These are phyloP conservation scores for Penicillium cosmopolitanum DNA, from an alignment of 495 filamentous ascomycete species.

Conservation along the genomic window DNA sequence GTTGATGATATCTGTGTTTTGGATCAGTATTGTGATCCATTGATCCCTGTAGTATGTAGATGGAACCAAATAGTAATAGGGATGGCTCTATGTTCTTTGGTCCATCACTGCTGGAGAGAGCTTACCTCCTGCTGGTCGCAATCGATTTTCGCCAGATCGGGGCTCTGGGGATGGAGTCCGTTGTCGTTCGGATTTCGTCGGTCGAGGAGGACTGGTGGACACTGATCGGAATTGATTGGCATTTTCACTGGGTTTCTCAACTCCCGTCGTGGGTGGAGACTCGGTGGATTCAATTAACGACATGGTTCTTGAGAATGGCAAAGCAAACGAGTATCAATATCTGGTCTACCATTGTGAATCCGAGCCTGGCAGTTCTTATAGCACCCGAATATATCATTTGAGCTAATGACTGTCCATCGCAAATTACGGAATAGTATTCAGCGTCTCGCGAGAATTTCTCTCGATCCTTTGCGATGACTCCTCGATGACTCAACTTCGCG, in stretches of 20 bases:
- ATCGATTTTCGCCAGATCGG: slow-evolving; percentile 20
- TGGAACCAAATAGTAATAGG: background rate
- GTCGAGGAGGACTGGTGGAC: background rate
- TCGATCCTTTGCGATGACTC: background rate
- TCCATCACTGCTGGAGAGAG: background rate
- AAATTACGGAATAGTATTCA: background rate
- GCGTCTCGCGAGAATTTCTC: background rate
- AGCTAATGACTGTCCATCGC: background rate
- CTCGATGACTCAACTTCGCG: background rate
- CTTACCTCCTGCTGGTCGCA: slow-evolving; percentile 27
- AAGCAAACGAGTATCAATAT: background rate
- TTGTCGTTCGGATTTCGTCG: background rate
- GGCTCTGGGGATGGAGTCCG: slow-evolving; percentile 6
- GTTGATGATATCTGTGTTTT: slow-evolving; percentile 63
- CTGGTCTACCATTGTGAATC: background rate
- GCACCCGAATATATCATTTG: background rate
- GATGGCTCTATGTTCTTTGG: background rate
- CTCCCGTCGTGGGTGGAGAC: background rate
- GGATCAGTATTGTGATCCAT: background rate
- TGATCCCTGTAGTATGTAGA: background rate
- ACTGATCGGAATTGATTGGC: background rate
- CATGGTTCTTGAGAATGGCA: background rate
- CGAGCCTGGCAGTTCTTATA: background rate
- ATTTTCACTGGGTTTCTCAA: background rate
- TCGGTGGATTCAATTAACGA: background rate